A percentile compares a stretch with the other conserved stretches of the same genome.
These are phyloP conservation scores for Arctium minus DNA, from an alignment of 129 eudicot genomes.

Conservation along the genomic window DNA sequence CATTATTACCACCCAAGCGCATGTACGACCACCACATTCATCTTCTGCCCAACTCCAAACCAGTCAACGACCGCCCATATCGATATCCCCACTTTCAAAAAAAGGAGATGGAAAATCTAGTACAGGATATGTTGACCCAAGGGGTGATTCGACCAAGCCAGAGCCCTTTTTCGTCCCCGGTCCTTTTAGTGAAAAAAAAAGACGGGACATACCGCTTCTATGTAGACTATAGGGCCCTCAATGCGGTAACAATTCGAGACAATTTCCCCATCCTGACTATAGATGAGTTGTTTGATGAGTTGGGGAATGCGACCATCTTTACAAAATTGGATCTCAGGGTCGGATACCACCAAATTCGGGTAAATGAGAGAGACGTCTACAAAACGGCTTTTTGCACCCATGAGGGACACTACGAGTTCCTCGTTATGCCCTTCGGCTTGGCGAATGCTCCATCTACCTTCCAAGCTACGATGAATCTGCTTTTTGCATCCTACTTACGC, in stretches of 20 bases:
- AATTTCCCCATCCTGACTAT: not conserved
- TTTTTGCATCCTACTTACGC: not conserved
- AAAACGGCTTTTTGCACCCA: not conserved
- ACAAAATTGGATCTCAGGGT: no score
- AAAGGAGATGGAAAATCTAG: no score
- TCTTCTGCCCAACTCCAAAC: no score
- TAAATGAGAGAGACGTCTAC: not conserved
- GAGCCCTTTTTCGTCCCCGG: not conserved
- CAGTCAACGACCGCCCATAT: no score
- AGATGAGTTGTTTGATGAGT: not conserved
- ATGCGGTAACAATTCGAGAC: not conserved
- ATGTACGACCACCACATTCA: no score
- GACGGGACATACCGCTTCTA: no score
- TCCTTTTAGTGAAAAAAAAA: no score
- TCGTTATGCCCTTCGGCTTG: not conserved
- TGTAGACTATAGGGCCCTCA: not conserved
- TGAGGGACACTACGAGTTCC: not conserved
- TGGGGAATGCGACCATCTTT: not conserved
- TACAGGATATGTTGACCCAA: no score
- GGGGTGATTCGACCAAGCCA: not conserved
- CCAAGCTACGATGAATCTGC: not conserved
- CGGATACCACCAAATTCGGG: not conserved
- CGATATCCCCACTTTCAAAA: no score
- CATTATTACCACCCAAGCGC: no score
- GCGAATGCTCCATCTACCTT: not conserved